Evolutionary conservation across 1,284 basidiomycete genomes (phyloP).

Genomic region (Waitea zeae): DNA sequence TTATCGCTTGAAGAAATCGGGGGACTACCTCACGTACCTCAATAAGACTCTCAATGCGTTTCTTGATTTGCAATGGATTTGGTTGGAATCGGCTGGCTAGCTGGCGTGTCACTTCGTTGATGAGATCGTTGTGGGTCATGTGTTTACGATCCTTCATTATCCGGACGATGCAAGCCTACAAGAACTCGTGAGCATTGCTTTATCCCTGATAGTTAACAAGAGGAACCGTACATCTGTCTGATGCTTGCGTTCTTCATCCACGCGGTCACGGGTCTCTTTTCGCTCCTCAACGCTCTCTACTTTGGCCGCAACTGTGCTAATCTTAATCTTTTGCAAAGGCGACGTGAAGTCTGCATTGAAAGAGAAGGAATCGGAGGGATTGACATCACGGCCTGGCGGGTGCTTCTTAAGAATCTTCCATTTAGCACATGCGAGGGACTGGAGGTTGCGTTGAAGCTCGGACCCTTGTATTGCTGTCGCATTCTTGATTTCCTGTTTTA

Average conservation of each 20-base stretch:
- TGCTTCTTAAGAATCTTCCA: conserved; percentile 87
- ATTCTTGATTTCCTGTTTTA: conserved; percentile 42
- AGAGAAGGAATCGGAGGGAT: conserved; percentile 63
- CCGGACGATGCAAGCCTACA: conserved; percentile 87
- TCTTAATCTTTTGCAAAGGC: conserved; percentile 84
- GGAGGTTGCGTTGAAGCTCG: conserved; percentile 83
- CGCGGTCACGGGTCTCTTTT: conserved; percentile 78
- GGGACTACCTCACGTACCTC: conserved; percentile 39
- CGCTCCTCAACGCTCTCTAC: conserved; percentile 82
- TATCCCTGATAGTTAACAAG: too few species aligned
- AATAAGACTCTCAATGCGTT: conserved; percentile 85
- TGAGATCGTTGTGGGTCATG: conserved; percentile 78
- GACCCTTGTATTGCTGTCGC: conserved; percentile 58
- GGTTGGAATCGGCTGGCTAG: conserved; percentile 77
- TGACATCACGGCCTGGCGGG: conserved; percentile 76
- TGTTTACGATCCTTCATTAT: conserved; percentile 96
- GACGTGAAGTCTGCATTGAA: conserved; percentile 80
- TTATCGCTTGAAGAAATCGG: background rate
- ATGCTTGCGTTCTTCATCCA: conserved; percentile 86
- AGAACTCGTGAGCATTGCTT: background rate
- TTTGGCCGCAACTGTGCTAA: conserved; percentile 74
- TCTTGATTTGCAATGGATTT: conserved; percentile 78
- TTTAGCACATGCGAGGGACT: conserved; percentile 95
- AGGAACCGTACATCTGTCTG: conserved; percentile 63
- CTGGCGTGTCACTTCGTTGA: conserved; percentile 85